Conservation (phyloP, 2,329 filamentous ascomycete species). For the Aspergillus nomiae region DNA sequence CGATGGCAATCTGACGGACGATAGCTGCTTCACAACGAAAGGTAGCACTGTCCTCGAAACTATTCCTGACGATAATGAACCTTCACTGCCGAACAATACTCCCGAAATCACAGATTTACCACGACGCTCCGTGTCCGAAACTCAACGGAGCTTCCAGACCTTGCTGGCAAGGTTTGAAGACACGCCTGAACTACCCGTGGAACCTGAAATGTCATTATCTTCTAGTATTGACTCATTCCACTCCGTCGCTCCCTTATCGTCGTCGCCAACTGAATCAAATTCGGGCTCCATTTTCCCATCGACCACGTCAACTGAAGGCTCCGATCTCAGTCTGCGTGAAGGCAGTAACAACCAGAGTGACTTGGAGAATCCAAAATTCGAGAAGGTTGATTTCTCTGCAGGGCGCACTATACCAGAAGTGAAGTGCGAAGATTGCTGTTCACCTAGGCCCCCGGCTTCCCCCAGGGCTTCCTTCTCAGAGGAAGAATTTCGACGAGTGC, state of each 20-base stretch:
- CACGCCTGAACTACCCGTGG: conserved; percentile 26
- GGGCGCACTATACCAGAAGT: conserved; percentile 4
- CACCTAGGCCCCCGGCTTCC: conserved; percentile 2
- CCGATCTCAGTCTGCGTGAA: conserved; percentile 2
- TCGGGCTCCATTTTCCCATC: conserved; percentile 25
- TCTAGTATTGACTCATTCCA: conserved; percentile 49
- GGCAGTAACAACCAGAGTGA: not conserved
- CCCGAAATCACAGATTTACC: conserved; percentile 14
- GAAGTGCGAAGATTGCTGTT: conserved; percentile 12
- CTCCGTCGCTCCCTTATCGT: conserved; percentile 33
- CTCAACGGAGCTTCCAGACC: conserved; percentile 36
- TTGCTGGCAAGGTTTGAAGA: conserved; percentile 43
- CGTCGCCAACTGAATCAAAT: conserved; percentile 22
- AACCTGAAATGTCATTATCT: conserved; percentile 32
- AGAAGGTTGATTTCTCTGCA: conserved; percentile 31
- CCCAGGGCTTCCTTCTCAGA: conserved; percentile 11
- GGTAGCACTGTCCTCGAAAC: conserved; percentile 26
- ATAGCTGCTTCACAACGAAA: conserved; percentile 28
- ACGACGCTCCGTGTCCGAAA: conserved; percentile 31
- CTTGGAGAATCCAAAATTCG: not conserved
- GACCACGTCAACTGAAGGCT: conserved; percentile 12
- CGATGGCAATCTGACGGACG: conserved; percentile 36
- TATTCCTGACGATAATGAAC: conserved; percentile 22
- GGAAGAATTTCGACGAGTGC: conserved; percentile 1
- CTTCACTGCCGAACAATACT: conserved; percentile 11